Base-by-base conservation (phyloP, 331 rosid species). In the Malus hybrid region DNA sequence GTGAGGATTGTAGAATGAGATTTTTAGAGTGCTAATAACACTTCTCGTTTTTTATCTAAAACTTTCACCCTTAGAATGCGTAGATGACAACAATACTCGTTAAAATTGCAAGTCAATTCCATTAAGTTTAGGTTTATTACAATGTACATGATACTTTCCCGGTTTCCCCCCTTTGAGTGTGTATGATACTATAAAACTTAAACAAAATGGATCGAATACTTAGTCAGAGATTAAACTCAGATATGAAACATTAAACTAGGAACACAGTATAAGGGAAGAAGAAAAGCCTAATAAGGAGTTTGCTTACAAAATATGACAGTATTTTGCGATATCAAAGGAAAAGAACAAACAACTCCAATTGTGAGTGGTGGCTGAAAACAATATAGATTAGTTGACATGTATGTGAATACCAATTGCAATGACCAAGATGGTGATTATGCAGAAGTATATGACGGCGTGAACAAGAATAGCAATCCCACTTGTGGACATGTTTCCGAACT, bases 401-500 rank as follows among this genome's bases (percentile, higher is more conserved):
- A 92, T 19, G 80, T 95, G 99, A 82, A 95, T 88, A 83, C 99
- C 99, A n/a, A 95, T 77, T 19, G 97, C 99, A 73, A 92, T 72
- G 81, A 88, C 31, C 85, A 95, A 77, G 76, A 95, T 90, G 73
- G 97, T 95, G 69, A 90, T 64, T 79, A 95, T 82, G 81, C 93
- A 86, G 76, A 92, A 95, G 89, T 67, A 95, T 19, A 95, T 80
- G 66, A 95, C 55, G 70, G 99, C 97, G 76, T 95, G 99, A 75
- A 95, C 75, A 80, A 95, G 87, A 83, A 95, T 90, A 62, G 99
- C 88, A 66, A 95, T 92, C 65, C 99, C 99, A 70, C 99, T 95
- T n/a, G 99, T 95, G 82, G 22, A 46, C 99, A 95, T 92, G 91
- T 88, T 95, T 10, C 99, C 99, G 46, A 95, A 95, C 83, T 95